Conservation (phyloP, 257 asterid genomes). For the Solanum clarkiae region DNA sequence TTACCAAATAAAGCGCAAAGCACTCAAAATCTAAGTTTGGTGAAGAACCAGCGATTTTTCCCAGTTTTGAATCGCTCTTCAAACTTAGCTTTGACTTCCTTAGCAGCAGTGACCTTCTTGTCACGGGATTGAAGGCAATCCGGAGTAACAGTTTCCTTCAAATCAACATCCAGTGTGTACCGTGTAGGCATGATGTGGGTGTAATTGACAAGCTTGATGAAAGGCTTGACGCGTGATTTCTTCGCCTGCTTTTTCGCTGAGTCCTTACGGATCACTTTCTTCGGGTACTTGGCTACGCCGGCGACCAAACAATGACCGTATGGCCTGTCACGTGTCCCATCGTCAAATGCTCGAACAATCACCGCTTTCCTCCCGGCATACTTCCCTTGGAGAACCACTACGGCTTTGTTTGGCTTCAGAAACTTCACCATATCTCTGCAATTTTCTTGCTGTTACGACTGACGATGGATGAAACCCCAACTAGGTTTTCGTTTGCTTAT, state of each 20-base stretch:
- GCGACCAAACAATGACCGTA: conserved; percentile 31
- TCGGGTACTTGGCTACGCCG: conserved; percentile 21
- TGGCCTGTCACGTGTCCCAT: conserved; percentile 30
- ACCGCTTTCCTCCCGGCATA: conserved; percentile 30
- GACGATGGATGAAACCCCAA: neutral
- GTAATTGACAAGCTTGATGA: conserved; percentile 24
- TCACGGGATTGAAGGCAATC: conserved; percentile 18
- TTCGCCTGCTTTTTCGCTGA: conserved; percentile 32
- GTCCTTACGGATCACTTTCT: conserved; percentile 26
- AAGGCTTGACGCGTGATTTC: conserved; percentile 28
- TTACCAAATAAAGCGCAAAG: neutral
- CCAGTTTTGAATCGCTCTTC: conserved; percentile 34
- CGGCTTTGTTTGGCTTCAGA: conserved; percentile 23
- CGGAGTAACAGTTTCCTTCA: conserved; percentile 12
- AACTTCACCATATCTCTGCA: conserved; percentile 17
- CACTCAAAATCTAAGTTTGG: conserved; percentile 29
- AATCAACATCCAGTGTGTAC: conserved; percentile 28
- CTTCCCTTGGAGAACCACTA: conserved; percentile 18
- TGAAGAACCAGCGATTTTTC: conserved; percentile 32
- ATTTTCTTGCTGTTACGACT: neutral
- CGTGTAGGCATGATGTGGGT: conserved; percentile 36
- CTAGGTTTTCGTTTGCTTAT: neutral
- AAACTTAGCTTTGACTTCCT: conserved; percentile 15
- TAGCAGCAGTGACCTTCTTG: conserved; percentile 23
- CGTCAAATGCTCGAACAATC: conserved; percentile 21